A percentile compares a stretch with the other conserved stretches of the same genome.
Conservation (phyloP, 257 asterid species). For the Euphrasia confusa region DNA sequence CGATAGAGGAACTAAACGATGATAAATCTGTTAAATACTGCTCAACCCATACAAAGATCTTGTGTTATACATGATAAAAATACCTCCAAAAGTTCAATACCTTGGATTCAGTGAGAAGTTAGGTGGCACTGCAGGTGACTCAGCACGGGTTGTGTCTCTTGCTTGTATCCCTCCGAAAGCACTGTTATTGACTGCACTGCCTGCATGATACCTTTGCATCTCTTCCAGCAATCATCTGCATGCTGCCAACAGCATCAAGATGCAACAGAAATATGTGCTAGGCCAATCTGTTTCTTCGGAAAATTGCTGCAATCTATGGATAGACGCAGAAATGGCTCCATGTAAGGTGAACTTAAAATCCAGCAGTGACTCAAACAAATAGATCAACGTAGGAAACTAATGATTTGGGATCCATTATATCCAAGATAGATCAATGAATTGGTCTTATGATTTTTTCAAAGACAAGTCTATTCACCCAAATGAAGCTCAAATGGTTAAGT, state of each 20-base stretch:
- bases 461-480: too few species aligned
- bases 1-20: background rate
- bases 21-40: constrained; percentile 5
- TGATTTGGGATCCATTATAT: too few species aligned
- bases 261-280: constrained; percentile 30
- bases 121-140: constrained; percentile 48
- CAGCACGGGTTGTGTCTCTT: constrained; percentile 60
- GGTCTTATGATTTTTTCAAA: too few species aligned
- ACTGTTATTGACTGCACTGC: constrained; percentile 71
- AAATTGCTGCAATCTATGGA: constrained; percentile 13
- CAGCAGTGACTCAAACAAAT: too few species aligned
- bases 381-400: too few species aligned
- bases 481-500: background rate
- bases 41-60: background rate
- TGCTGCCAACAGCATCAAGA: constrained; percentile 78
- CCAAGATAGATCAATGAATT: too few species aligned
- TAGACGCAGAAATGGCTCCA: background rate
- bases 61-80: constrained; percentile 17
- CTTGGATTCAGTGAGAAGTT: constrained; percentile 55
- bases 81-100: constrained; percentile 28
- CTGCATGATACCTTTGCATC: constrained; percentile 84
- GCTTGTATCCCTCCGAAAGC: constrained; percentile 51
- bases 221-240: constrained; percentile 77
- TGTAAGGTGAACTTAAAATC: too few species aligned
- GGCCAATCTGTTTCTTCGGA: constrained; percentile 29